Evolutionary conservation across 225 moss, liverwort and hornwort genomes (phyloP).

Genomic region (Rhytidiadelphus loreus): DNA sequence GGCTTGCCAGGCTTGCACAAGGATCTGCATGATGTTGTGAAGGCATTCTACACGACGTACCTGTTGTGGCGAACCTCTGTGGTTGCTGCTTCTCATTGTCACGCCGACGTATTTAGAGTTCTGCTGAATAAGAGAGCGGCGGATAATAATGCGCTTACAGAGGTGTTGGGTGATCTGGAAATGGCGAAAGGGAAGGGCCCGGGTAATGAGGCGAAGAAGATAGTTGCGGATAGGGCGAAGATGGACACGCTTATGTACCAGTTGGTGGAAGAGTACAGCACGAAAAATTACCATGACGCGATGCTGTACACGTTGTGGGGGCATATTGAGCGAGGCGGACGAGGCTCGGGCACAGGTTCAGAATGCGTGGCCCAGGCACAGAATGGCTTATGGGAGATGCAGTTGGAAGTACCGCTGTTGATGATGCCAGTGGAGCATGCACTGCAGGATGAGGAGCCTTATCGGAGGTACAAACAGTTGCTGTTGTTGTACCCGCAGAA

Average conservation of each 20-base stretch:
- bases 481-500: slow-evolving; percentile 23
- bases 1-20: slow-evolving; percentile 1
- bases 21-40: slow-evolving; percentile 12
- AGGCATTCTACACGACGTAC: slow-evolving; percentile 13
- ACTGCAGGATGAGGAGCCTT: slow-evolving; percentile 24
- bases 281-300: slow-evolving; percentile 36
- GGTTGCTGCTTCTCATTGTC: slow-evolving; percentile 23
- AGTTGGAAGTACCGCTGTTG: slow-evolving; percentile 31
- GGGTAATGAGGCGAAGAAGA: slow-evolving; percentile 11
- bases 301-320: slow-evolving; percentile 35
- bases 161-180: background rate
- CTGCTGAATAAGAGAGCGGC: slow-evolving; percentile 9
- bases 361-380: slow-evolving; percentile 30
- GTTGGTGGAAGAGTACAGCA: slow-evolving; percentile 41
- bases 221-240: slow-evolving; percentile 21
- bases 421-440: slow-evolving; percentile 44
- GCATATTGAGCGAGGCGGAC: slow-evolving; percentile 28
- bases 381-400: slow-evolving; percentile 38
- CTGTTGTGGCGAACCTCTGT: slow-evolving; percentile 23
- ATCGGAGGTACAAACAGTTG: slow-evolving; percentile 29
- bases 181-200: background rate
- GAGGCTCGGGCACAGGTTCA: no score
- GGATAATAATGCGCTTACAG: slow-evolving; percentile 9
- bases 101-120: slow-evolving; percentile 14
- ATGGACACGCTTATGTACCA: slow-evolving; percentile 46